Conservation (phyloP, 1,284 basidiomycete genomes). For the Ustilago hordei region DNA sequence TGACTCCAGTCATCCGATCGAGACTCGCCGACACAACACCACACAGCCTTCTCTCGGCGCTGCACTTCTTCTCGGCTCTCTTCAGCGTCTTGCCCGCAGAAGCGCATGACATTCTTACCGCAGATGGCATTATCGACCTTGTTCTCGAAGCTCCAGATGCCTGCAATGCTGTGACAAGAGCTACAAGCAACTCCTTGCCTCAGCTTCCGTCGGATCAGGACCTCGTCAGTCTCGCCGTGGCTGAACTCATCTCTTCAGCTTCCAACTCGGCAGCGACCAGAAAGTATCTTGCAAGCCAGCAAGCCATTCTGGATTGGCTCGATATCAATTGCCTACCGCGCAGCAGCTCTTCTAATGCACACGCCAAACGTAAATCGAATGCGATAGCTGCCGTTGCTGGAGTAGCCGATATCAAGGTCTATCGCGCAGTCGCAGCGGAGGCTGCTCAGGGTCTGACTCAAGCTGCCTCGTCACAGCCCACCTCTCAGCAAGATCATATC, state of each 20-base stretch:
- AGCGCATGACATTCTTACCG: slow-evolving; percentile 36
- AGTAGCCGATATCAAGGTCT: slow-evolving; percentile 37
- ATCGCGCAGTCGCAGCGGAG: slow-evolving; percentile 23
- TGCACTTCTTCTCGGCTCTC: slow-evolving; percentile 39
- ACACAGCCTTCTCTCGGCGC: slow-evolving; percentile 37
- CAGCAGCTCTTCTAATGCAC: not conserved
- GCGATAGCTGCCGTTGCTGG: slow-evolving; percentile 38
- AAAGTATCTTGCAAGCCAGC: slow-evolving; percentile 36
- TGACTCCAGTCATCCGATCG: slow-evolving; percentile 40
- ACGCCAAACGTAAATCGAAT: slow-evolving; percentile 10
- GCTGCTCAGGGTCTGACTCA: slow-evolving; percentile 29
- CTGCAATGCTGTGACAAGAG: slow-evolving; percentile 14
- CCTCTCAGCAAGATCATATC: slow-evolving; percentile 25
- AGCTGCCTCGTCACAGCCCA: slow-evolving; percentile 28
- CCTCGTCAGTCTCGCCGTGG: slow-evolving; percentile 27
- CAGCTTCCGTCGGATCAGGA: slow-evolving; percentile 19
- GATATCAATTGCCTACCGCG: slow-evolving; percentile 30
- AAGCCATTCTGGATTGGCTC: slow-evolving; percentile 47
- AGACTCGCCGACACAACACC: slow-evolving; percentile 44
- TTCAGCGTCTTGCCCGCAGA: slow-evolving; percentile 34
- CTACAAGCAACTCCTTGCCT: not conserved
- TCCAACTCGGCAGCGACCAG: slow-evolving; percentile 28
- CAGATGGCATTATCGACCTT: slow-evolving; percentile 37
- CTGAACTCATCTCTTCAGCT: slow-evolving; percentile 43
- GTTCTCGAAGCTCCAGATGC: slow-evolving; percentile 38